Evolutionary conservation across 192 early-diverging fungal species (phyloP).

Genomic region (Coemansia sp.): DNA sequence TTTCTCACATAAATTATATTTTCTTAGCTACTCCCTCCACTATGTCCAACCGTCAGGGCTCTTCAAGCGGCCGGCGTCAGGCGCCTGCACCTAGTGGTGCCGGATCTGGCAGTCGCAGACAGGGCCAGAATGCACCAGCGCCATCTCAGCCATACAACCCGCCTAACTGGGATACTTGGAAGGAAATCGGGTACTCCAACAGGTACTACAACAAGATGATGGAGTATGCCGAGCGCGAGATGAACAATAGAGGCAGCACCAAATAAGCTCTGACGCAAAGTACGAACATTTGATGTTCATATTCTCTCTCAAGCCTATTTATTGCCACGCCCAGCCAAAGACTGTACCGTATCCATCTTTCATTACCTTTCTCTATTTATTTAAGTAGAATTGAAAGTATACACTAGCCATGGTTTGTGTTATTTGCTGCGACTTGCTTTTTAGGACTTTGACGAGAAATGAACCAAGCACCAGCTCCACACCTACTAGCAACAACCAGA

Average conservation of each 20-base stretch:
- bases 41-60: background rate
- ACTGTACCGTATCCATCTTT: background rate
- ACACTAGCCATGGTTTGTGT: constrained; percentile 1
- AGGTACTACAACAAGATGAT: constrained; percentile 1
- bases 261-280: too few relatives aligned
- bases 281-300: too few relatives aligned
- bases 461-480: background rate
- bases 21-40: background rate
- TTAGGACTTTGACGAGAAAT: background rate
- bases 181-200: background rate
- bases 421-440: background rate
- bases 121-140: background rate
- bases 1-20: background rate
- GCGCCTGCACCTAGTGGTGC: background rate
- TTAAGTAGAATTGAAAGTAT: background rate
- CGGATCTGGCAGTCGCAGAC: background rate
- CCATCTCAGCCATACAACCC: background rate
- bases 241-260: background rate
- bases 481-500: background rate
- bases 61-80: background rate
- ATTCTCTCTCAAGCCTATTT: too few relatives aligned
- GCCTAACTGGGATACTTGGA: constrained; percentile 1
- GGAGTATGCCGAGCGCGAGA: constrained; percentile 1
- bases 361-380: background rate
- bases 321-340: background rate